Conservation (phyloP, 2,329 filamentous ascomycete genomes). For the Raffaelea arxii region DNA sequence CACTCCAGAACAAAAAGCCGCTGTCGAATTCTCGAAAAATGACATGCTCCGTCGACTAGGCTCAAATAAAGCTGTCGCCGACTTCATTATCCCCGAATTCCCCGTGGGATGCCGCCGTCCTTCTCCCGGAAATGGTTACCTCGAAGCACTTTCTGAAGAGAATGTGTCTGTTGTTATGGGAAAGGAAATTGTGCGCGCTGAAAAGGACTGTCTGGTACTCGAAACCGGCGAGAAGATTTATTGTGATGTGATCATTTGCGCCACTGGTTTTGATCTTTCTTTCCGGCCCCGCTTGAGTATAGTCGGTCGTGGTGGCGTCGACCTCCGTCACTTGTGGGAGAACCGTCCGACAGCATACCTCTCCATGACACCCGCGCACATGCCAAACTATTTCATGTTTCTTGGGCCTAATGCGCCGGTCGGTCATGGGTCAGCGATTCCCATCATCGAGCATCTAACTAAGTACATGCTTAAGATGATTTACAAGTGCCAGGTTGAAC, state of each 20-base stretch:
- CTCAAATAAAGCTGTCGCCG: slow-evolving; percentile 5
- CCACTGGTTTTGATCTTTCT: slow-evolving; percentile 26
- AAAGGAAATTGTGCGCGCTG: slow-evolving; percentile 27
- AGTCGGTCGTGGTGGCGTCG: slow-evolving; percentile 7
- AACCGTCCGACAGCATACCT: slow-evolving; percentile 9
- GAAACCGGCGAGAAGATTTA: slow-evolving; percentile 19
- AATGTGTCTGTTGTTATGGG: slow-evolving; percentile 33
- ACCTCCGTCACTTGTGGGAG: slow-evolving; percentile 13
- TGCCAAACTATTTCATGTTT: slow-evolving; percentile 13
- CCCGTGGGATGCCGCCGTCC: slow-evolving; percentile 32
- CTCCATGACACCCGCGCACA: slow-evolving; percentile 6
- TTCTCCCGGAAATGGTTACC: slow-evolving; percentile 31
- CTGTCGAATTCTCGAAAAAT: neutral
- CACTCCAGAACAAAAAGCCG: slow-evolving; percentile 9
- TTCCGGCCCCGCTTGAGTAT: slow-evolving; percentile 23
- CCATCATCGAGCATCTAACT: slow-evolving; percentile 9
- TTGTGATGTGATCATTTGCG: slow-evolving; percentile 21
- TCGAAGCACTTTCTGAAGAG: slow-evolving; percentile 28
- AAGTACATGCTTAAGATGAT: slow-evolving; percentile 5
- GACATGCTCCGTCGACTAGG: slow-evolving; percentile 12
- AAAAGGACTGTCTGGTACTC: slow-evolving; percentile 19
- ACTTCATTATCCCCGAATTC: slow-evolving; percentile 7
- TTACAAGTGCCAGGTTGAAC: slow-evolving; percentile 4
- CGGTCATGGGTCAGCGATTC: slow-evolving; percentile 3
- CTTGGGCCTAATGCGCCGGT: slow-evolving; percentile 6